These are phyloP conservation scores for Penicillium verrucosum DNA, from an alignment of 2,329 filamentous ascomycete species.

Conservation along the genomic window DNA sequence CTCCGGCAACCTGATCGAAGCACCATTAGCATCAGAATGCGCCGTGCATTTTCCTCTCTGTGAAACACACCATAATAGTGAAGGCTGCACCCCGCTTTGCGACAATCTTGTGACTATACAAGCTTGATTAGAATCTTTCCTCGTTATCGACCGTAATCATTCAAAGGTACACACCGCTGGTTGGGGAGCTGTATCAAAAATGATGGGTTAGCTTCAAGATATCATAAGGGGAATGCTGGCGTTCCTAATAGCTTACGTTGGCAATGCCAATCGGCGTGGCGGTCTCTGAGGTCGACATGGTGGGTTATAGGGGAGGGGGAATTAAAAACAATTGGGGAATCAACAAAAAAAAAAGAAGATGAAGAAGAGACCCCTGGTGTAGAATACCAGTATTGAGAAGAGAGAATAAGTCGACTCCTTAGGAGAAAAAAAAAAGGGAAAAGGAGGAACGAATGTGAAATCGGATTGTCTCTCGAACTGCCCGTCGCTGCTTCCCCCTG, in stretches of 20 bases:
- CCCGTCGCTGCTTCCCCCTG: constrained; percentile 27
- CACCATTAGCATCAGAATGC: constrained; percentile 25
- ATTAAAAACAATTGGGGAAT: constrained; percentile 19
- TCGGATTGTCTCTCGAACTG: constrained; percentile 12
- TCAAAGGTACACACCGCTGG: constrained; percentile 60
- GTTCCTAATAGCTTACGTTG: constrained; percentile 55
- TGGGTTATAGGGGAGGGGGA: constrained; percentile 22
- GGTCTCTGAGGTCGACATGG: constrained; percentile 59
- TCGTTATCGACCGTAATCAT: constrained; percentile 3
- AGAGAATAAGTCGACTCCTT: constrained; percentile 9
- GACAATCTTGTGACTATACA: constrained; percentile 65
- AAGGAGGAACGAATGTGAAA: constrained; percentile 11
- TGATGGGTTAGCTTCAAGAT: constrained; percentile 13
- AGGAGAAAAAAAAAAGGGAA: constrained; percentile 17
- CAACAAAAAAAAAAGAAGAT: constrained; percentile 18
- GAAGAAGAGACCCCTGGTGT: constrained; percentile 13
- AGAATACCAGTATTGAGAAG: constrained; percentile 12
- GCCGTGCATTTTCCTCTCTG: constrained; percentile 1
- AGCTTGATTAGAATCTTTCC: constrained; percentile 24
- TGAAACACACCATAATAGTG: constrained; percentile 84
- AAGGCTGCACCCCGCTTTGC: constrained; percentile 90
- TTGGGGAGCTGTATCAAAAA: constrained; percentile 57
- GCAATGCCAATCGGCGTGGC: constrained; percentile 69
- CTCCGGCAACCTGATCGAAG: constrained; percentile 76
- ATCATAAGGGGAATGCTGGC: neutral